A percentile compares a stretch with the other conserved stretches of the same genome.
Evolutionary conservation across 192 early-diverging fungal species (phyloP).

Genomic region (Linnemannia hyalina): DNA sequence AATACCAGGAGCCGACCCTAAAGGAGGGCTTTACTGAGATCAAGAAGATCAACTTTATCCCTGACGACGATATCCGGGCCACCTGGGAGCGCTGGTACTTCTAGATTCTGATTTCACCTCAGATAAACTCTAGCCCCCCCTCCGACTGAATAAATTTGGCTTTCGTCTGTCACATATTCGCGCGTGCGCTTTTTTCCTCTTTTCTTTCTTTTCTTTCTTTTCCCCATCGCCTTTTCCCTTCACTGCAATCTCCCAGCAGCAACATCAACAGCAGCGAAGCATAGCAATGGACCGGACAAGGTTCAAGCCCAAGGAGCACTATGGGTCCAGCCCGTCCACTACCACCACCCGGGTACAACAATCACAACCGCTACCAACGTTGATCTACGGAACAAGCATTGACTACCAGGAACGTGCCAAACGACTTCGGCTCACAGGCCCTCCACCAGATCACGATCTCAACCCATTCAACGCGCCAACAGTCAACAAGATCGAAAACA

Average conservation of each 20-base stretch:
- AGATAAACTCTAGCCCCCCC: no score
- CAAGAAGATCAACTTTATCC: slow-evolving; percentile 69
- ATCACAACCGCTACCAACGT: not conserved
- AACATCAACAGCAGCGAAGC: not conserved
- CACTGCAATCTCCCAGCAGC: not conserved
- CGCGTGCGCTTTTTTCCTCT: no score
- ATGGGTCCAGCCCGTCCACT: not conserved
- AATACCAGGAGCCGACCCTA: slow-evolving; percentile 60
- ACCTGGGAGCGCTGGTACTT: slow-evolving; percentile 69
- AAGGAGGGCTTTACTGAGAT: slow-evolving; percentile 75
- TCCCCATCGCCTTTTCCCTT: not conserved
- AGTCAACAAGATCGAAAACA: slow-evolving; percentile 31
- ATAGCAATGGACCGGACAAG: not conserved
- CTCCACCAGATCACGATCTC: slow-evolving; percentile 16
- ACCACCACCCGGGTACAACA: not conserved
- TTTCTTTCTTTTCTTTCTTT: not conserved
- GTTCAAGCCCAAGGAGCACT: not conserved
- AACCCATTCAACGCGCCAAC: slow-evolving; percentile 49
- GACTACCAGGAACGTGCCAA: slow-evolving; percentile 33
- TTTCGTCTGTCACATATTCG: no score
- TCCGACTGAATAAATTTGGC: no score
- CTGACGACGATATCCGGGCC: slow-evolving; percentile 62
- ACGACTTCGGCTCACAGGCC: slow-evolving; percentile 19
- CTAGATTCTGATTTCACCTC: slow-evolving; percentile 23
- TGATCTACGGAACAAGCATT: slow-evolving; percentile 29